These are phyloP conservation scores for Claviceps sp. DNA, from an alignment of 2,329 filamentous ascomycete genomes.

Conservation along the genomic window DNA sequence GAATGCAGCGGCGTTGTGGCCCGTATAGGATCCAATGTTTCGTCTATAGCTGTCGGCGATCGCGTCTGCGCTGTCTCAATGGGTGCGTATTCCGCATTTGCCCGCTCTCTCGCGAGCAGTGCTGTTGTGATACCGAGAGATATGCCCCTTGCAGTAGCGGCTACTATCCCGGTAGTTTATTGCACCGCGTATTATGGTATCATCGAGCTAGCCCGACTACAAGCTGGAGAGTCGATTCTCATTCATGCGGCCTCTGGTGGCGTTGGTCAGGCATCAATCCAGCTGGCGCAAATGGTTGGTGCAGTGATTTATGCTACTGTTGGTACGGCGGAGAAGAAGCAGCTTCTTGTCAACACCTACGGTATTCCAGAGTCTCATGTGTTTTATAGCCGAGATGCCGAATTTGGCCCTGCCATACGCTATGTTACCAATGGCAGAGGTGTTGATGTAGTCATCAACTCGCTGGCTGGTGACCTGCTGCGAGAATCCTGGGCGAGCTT, in stretches of 20 bases:
- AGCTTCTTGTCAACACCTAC: slow-evolving; percentile 18
- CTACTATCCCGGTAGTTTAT: slow-evolving; percentile 11
- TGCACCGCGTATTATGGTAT: slow-evolving; percentile 9
- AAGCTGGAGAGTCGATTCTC: slow-evolving; percentile 18
- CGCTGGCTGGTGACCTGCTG: slow-evolving; percentile 13
- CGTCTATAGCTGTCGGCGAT: slow-evolving; percentile 9
- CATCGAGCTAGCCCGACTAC: slow-evolving; percentile 13
- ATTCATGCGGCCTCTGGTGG: slow-evolving; percentile 18
- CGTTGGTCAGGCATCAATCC: slow-evolving; percentile 17
- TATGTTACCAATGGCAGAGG: slow-evolving; percentile 32
- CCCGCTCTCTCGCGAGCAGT: slow-evolving; percentile 10
- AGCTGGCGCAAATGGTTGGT: slow-evolving; percentile 11
- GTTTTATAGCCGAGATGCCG: slow-evolving; percentile 14
- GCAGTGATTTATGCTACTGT: slow-evolving; percentile 19
- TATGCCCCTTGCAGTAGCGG: slow-evolving; percentile 16
- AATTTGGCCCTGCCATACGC: slow-evolving; percentile 10
- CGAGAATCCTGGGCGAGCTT: slow-evolving; percentile 30
- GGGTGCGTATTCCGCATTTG: slow-evolving; percentile 16
- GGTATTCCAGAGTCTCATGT: slow-evolving; percentile 21
- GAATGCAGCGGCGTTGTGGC: slow-evolving; percentile 14
- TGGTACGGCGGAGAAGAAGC: slow-evolving; percentile 14
- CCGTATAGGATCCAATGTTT: slow-evolving; percentile 7
- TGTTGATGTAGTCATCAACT: slow-evolving; percentile 55
- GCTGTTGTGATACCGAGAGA: slow-evolving; percentile 5
- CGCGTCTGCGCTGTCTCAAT: slow-evolving; percentile 12